These are phyloP conservation scores for Puccinellia tenuiflora DNA, from an alignment of 176 grass and related monocot species.

Conservation along the genomic window DNA sequence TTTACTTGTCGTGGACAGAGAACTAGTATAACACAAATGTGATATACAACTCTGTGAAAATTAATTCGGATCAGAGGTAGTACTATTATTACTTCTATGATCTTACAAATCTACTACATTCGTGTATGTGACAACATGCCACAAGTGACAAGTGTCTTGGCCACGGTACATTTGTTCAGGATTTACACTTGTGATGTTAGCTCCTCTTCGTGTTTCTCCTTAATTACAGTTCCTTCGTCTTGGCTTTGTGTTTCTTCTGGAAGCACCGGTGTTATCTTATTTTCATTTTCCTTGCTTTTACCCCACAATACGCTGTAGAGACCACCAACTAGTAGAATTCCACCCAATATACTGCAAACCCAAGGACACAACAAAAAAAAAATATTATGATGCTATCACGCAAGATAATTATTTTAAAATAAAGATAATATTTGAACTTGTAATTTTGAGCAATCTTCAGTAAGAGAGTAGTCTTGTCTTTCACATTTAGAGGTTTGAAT, in stretches of 20 bases:
- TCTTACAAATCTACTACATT: too few species aligned
- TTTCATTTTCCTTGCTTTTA: conserved; percentile 33
- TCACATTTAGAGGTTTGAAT: background rate
- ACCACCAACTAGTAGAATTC: conserved; percentile 24
- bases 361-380: background rate
- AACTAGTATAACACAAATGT: too few species aligned
- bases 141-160: too few species aligned
- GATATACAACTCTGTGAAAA: too few species aligned
- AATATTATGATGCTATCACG: background rate
- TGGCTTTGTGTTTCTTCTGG: background rate
- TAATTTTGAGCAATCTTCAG: background rate
- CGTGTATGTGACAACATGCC: too few species aligned
- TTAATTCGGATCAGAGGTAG: too few species aligned
- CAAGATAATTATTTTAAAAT: background rate
- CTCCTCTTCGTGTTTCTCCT: background rate
- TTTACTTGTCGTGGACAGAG: too few species aligned
- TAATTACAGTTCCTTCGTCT: background rate
- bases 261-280: background rate
- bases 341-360: conserved; percentile 25
- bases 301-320: conserved; percentile 56
- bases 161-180: too few species aligned
- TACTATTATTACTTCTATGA: too few species aligned
- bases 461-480: background rate
- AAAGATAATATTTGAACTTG: background rate
- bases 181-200: background rate